Evolutionary conservation across 805 yeast genomes (phyloP).

Genomic region (Candida argentea): DNA sequence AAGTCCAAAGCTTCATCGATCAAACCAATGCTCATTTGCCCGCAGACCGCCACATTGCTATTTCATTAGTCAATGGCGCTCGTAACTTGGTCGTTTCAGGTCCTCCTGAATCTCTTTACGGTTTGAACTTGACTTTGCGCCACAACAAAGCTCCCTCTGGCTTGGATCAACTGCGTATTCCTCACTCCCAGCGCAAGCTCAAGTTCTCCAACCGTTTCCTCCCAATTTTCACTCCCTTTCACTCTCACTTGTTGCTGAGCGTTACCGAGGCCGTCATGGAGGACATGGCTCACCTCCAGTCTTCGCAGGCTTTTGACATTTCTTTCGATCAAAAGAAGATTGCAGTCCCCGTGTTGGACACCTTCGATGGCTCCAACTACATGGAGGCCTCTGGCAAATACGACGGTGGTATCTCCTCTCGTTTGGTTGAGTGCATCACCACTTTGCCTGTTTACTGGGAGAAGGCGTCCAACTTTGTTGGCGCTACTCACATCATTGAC

Average conservation of each 20-base stretch:
- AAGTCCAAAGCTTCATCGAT: slow-evolving; percentile 70
- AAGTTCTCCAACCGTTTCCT: slow-evolving; percentile 88
- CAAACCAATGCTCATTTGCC: slow-evolving; percentile 93
- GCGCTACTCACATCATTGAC: slow-evolving; percentile 83
- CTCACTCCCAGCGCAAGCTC: slow-evolving; percentile 87
- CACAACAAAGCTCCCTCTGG: slow-evolving; percentile 93
- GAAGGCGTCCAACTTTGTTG: slow-evolving; percentile 58
- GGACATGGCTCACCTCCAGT: slow-evolving; percentile 34
- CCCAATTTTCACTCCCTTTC: slow-evolving; percentile 96
- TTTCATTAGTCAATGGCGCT: slow-evolving; percentile 91
- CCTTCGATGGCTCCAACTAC: slow-evolving; percentile 75
- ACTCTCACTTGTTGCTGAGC: slow-evolving; percentile 69
- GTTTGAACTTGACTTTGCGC: slow-evolving; percentile 85
- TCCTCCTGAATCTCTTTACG: slow-evolving; percentile 96
- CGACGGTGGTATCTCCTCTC: slow-evolving; percentile 45
- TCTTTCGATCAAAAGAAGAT: slow-evolving; percentile 46
- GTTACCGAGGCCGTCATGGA: slow-evolving; percentile 58
- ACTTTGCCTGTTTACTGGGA: slow-evolving; percentile 94
- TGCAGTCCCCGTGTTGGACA: slow-evolving; percentile 84
- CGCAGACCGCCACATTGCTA: slow-evolving; percentile 76
- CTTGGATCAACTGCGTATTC: slow-evolving; percentile 89
- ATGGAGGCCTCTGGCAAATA: slow-evolving; percentile 28
- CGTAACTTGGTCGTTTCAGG: slow-evolving; percentile 93
- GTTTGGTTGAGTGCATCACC: slow-evolving; percentile 77
- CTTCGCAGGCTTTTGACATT: slow-evolving; percentile 31